Conservation (phyloP, 176 grass and related monocot species). For the Otatea glauca region DNA sequence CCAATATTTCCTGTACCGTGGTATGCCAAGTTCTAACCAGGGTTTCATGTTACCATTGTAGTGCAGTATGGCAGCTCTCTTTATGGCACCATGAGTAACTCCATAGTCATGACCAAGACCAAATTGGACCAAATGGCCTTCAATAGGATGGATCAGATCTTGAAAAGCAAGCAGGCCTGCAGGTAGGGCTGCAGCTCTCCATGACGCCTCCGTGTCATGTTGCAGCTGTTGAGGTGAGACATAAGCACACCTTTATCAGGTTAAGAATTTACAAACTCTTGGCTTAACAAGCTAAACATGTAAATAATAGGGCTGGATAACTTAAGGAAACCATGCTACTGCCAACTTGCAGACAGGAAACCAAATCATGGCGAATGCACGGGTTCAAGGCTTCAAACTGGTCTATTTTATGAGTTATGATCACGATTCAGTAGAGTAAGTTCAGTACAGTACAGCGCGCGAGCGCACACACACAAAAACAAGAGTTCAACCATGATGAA, state of each 20-base stretch:
- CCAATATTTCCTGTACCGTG: constrained; percentile 74
- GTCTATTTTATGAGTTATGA: background rate
- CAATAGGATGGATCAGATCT: constrained; percentile 59
- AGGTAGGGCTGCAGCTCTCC: constrained; percentile 59
- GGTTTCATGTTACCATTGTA: constrained; percentile 90
- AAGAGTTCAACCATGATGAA: background rate
- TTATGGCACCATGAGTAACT: constrained; percentile 50
- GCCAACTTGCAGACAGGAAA: background rate
- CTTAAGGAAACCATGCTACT: background rate
- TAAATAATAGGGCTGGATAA: background rate
- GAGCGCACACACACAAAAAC: background rate
- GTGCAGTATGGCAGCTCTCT: constrained; percentile 59
- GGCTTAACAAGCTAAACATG: constrained; percentile 11
- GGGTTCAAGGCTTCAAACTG: background rate
- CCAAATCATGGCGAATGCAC: background rate
- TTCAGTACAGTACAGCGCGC: background rate
- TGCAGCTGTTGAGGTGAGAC: constrained; percentile 49
- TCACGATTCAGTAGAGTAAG: background rate
- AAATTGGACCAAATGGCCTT: constrained; percentile 51
- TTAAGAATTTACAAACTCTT: constrained; percentile 8
- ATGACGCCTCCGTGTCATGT: constrained; percentile 47
- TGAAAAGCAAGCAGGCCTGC: constrained; percentile 66
- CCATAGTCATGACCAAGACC: constrained; percentile 76
- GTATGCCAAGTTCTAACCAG: constrained; percentile 73
- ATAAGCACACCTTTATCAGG: background rate